These are phyloP conservation scores for Cladosporium oxysporum DNA, from an alignment of 2,329 filamentous ascomycete genomes.

Conservation along the genomic window DNA sequence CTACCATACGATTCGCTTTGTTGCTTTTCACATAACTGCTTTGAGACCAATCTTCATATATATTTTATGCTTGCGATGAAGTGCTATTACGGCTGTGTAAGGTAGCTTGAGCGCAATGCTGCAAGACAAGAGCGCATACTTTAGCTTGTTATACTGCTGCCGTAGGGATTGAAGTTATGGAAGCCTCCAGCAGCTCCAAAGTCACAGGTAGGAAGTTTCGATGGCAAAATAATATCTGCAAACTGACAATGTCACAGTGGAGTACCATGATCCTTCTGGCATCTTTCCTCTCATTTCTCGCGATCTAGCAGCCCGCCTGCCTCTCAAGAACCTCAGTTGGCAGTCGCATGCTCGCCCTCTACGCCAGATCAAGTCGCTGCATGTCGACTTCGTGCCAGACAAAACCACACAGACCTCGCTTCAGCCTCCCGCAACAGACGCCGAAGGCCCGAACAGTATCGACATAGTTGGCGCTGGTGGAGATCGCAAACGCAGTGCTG, in stretches of 20 bases:
- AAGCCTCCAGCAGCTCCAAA: slow-evolving; percentile 48
- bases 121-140: slow-evolving; percentile 16
- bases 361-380: slow-evolving; percentile 88
- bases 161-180: slow-evolving; percentile 34
- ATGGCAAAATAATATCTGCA: background rate
- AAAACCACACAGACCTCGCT: slow-evolving; percentile 29
- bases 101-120: slow-evolving; percentile 32
- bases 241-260: slow-evolving; percentile 60
- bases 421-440: slow-evolving; percentile 24
- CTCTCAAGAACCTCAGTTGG: slow-evolving; percentile 92
- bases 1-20: background rate
- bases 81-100: background rate
- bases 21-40: background rate
- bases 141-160: slow-evolving; percentile 14
- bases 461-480: slow-evolving; percentile 45
- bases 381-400: slow-evolving; percentile 77
- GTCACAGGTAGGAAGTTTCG: slow-evolving; percentile 46
- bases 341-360: slow-evolving; percentile 89
- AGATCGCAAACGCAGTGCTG: slow-evolving; percentile 31
- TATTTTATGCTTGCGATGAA: background rate
- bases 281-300: slow-evolving; percentile 81
- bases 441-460: slow-evolving; percentile 39
- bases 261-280: slow-evolving; percentile 92
- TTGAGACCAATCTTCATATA: background rate
- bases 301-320: slow-evolving; percentile 75